phyloP scores from a whole-genome alignment of 139 green algal species.

The Auxenochlorella pyrenoidosa region DNA sequence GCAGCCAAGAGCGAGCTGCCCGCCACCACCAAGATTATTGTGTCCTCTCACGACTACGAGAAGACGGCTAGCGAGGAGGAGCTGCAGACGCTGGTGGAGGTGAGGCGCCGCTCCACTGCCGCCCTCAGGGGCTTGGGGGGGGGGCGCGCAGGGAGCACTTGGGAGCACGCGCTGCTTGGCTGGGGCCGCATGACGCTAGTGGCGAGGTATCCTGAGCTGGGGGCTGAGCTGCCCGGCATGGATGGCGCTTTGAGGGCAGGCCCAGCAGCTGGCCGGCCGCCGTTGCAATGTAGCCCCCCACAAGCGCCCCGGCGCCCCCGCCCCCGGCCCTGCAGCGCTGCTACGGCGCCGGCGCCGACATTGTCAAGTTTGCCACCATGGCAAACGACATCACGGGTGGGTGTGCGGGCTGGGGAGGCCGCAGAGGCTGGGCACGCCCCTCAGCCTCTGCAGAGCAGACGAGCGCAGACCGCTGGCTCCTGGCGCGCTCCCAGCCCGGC shows the following conservation, averaged over 20 bases:
- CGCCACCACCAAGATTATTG: slow-evolving; percentile 82
- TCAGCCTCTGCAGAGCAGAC: too few species aligned
- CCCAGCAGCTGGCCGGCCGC: too few species aligned
- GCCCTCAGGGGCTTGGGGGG: too few species aligned
- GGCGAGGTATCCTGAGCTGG: not conserved
- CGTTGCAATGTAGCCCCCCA: too few species aligned
- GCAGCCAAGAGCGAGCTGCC: slow-evolving; percentile 62
- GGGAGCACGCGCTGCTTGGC: not conserved
- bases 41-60: slow-evolving; percentile 95
- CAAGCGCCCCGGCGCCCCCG: too few species aligned
- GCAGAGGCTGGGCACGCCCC: too few species aligned
- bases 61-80: slow-evolving; percentile 71
- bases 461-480: too few species aligned
- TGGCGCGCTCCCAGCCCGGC: too few species aligned
- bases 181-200: not conserved
- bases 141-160: too few species aligned
- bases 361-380: slow-evolving; percentile 95
- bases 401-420: not conserved
- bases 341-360: slow-evolving; percentile 73
- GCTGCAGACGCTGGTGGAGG: slow-evolving; percentile 71
- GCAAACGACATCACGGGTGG: slow-evolving; percentile 81
- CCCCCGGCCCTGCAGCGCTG: not conserved
- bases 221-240: not conserved
- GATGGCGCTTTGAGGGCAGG: not conserved
- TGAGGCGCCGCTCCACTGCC: slow-evolving; percentile 37